These are phyloP conservation scores for Peronosclerospora sorghi DNA, from an alignment of 352 stramenopile species.

Conservation along the genomic window DNA sequence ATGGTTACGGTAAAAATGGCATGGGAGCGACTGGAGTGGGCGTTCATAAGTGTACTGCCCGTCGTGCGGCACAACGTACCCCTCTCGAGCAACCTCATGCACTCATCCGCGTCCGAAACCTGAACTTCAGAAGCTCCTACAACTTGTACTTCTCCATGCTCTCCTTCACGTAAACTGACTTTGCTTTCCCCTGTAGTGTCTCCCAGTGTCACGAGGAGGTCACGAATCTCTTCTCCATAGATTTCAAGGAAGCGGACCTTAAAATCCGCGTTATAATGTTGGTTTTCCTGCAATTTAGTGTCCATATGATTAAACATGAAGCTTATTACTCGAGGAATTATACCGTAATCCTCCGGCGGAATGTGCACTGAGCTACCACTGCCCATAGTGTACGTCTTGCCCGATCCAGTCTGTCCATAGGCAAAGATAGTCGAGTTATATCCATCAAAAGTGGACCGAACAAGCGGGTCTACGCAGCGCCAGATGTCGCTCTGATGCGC, in stretches of 20 bases:
- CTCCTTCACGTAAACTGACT: conserved; percentile 77
- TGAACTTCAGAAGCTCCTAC: conserved; percentile 64
- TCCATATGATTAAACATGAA: conserved; percentile 80
- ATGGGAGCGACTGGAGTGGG: conserved; percentile 84
- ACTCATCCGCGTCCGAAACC: conserved; percentile 59
- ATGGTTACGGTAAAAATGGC: conserved; percentile 87
- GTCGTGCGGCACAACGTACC: conserved; percentile 78
- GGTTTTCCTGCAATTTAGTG: conserved; percentile 37
- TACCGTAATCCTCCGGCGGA: conserved; percentile 69
- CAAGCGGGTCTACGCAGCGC: conserved; percentile 70
- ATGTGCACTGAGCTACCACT: conserved; percentile 77
- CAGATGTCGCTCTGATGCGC: conserved; percentile 81
- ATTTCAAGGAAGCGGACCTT: conserved; percentile 87
- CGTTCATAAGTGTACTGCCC: conserved; percentile 89
- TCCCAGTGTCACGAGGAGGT: conserved; percentile 75
- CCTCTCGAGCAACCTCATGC: conserved; percentile 70
- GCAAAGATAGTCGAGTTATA: conserved; percentile 88
- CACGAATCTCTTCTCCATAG: conserved; percentile 86
- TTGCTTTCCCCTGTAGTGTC: conserved; percentile 49
- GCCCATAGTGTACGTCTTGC: conserved; percentile 86
- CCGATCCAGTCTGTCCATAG: too few relatives aligned
- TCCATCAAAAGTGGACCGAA: conserved; percentile 73
- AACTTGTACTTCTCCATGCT: conserved; percentile 73
- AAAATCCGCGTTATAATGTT: conserved; percentile 56
- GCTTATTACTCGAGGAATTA: conserved; percentile 78